Percentiles rank a stretch among this genome's conserved stretches.
Conservation (phyloP, 169 alveolate species). For the Plasmodium ovale region DNA sequence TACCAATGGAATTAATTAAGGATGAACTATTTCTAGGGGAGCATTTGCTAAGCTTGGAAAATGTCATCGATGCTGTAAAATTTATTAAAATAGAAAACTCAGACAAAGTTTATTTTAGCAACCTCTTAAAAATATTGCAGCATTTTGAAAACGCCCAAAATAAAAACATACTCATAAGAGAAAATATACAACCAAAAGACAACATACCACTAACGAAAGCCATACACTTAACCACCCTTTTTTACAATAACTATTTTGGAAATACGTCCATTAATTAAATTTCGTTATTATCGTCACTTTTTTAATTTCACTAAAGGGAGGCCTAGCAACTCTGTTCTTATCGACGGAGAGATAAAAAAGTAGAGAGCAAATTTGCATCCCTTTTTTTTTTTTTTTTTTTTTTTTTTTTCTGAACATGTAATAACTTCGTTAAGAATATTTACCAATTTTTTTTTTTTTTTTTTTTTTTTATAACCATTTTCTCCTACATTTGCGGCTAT, state of each 20-base stretch:
- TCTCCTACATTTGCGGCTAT: too few species aligned
- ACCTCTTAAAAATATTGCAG: slow-evolving; percentile 33
- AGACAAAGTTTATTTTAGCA: slow-evolving; percentile 47
- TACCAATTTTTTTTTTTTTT: neutral
- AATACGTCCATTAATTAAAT: neutral
- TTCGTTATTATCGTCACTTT: too few species aligned
- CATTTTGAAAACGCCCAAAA: slow-evolving; percentile 43
- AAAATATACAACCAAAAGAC: slow-evolving; percentile 32
- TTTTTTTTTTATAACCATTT: too few species aligned
- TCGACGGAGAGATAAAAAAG: too few species aligned
- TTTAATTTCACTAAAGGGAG: too few species aligned
- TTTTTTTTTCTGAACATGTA: slow-evolving; percentile 10
- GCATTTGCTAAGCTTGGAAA: slow-evolving; percentile 8
- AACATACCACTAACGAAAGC: slow-evolving; percentile 32
- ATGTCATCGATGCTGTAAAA: slow-evolving; percentile 37
- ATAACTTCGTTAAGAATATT: neutral
- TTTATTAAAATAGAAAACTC: slow-evolving; percentile 58
- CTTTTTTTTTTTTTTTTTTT: slow-evolving; percentile 1
- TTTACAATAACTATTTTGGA: slow-evolving; percentile 39
- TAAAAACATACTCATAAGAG: slow-evolving; percentile 17
- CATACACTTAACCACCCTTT: slow-evolving; percentile 9
- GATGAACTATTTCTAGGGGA: slow-evolving; percentile 20
- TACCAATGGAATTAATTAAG: slow-evolving; percentile 9
- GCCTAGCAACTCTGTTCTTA: too few species aligned
- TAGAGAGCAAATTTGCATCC: too few species aligned